phyloP scores from a whole-genome alignment of 140 eudicot genomes.

The Oenanthe javanica region DNA sequence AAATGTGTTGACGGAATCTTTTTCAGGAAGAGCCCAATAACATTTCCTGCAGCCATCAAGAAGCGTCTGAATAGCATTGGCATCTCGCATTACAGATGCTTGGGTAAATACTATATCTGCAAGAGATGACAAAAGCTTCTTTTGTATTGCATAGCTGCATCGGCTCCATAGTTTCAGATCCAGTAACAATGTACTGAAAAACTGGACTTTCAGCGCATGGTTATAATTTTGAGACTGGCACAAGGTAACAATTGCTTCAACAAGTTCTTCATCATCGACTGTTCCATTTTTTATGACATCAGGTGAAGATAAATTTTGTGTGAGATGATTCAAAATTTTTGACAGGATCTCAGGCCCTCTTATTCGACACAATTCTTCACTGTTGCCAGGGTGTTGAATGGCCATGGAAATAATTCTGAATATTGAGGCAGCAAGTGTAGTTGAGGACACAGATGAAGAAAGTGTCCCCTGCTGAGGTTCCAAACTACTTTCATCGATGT shows the following conservation, averaged over 20 bases:
- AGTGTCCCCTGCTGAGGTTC: slow-evolving; percentile 68
- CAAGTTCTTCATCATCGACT: slow-evolving; percentile 87
- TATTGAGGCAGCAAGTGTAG: slow-evolving; percentile 89
- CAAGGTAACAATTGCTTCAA: slow-evolving; percentile 81
- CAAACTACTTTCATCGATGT: slow-evolving; percentile 53
- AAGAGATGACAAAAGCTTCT: slow-evolving; percentile 89
- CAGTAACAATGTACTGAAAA: slow-evolving; percentile 78
- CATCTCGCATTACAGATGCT: slow-evolving; percentile 94
- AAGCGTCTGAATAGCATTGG: slow-evolving; percentile 97
- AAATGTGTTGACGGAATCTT: slow-evolving; percentile 72
- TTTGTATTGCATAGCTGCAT: slow-evolving; percentile 89
- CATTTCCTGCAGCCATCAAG: slow-evolving; percentile 98
- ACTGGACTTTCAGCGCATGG: slow-evolving; percentile 83
- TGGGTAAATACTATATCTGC: slow-evolving; percentile 97
- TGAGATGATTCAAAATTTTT: slow-evolving; percentile 67
- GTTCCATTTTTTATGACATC: slow-evolving; percentile 64
- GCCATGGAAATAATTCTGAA: slow-evolving; percentile 90
- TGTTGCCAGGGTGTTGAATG: slow-evolving; percentile 83
- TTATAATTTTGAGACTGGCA: slow-evolving; percentile 92
- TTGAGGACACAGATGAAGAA: slow-evolving; percentile 53
- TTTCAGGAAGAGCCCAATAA: slow-evolving; percentile 86
- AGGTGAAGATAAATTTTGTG: slow-evolving; percentile 68
- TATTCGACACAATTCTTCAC: slow-evolving; percentile 73
- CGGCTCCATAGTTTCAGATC: slow-evolving; percentile 92
- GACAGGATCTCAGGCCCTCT: slow-evolving; percentile 90